These are phyloP conservation scores for Yarrowia deformans DNA, from an alignment of 805 yeast species.

Conservation along the genomic window DNA sequence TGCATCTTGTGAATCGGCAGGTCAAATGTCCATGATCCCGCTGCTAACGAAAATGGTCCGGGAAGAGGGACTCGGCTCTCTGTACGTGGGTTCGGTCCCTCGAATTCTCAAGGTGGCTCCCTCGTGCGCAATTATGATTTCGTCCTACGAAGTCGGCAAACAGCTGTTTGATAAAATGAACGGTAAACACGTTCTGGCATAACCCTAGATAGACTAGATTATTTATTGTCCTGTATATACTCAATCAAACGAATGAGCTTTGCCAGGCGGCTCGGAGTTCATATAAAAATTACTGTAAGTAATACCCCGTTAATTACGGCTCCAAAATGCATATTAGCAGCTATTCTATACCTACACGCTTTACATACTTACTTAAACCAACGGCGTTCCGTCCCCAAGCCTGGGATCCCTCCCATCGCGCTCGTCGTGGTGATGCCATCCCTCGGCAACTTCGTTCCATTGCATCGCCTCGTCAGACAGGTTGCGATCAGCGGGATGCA, in stretches of 20 bases:
- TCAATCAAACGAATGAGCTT: background rate
- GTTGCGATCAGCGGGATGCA: conserved; percentile 21
- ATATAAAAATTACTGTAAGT: background rate
- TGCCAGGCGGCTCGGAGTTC: background rate
- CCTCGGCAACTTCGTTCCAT: conserved; percentile 32
- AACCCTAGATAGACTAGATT: conserved; percentile 21
- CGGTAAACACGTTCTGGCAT: conserved; percentile 31
- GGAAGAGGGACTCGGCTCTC: conserved; percentile 79
- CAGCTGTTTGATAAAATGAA: conserved; percentile 53
- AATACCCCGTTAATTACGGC: too few relatives aligned
- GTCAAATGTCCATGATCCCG: conserved; percentile 64
- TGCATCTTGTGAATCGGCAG: conserved; percentile 41
- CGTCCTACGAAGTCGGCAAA: conserved; percentile 90
- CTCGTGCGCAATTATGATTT: conserved; percentile 97
- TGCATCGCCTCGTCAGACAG: conserved; percentile 33
- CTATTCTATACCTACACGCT: conserved; percentile 14
- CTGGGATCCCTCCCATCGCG: background rate
- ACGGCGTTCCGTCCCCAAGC: conserved; percentile 9
- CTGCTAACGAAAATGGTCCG: conserved; percentile 68
- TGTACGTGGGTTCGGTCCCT: conserved; percentile 88
- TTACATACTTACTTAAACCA: conserved; percentile 3
- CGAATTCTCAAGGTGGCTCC: conserved; percentile 93
- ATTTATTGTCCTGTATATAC: conserved; percentile 31
- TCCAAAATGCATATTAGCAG: background rate
- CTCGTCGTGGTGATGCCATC: conserved; percentile 28